phyloP scores from a whole-genome alignment of 805 yeast genomes.

The Saccharomycopsis sp. region DNA sequence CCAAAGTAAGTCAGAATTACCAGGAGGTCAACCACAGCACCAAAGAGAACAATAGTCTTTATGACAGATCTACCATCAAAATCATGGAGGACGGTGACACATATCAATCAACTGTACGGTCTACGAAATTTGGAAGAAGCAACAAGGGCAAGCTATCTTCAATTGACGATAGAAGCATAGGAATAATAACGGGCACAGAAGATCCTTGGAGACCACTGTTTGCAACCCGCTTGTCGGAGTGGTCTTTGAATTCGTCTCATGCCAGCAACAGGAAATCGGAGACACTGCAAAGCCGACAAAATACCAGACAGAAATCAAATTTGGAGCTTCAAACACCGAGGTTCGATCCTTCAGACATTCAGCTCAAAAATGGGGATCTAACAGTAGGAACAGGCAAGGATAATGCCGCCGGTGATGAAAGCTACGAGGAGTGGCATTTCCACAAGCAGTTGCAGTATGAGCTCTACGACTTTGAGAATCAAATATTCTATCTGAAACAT shows the following conservation, averaged over 20 bases:
- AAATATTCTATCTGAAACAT: neutral
- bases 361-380: neutral
- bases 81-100: neutral
- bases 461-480: neutral
- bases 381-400: neutral
- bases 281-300: neutral
- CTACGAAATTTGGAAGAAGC: neutral
- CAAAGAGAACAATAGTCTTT: neutral
- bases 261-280: too few relatives aligned
- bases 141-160: neutral
- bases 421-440: neutral
- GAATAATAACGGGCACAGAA: neutral
- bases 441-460: slow-evolving; percentile 1
- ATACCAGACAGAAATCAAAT: neutral
- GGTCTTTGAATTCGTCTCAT: neutral
- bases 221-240: neutral
- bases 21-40: too few relatives aligned
- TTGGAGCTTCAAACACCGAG: neutral
- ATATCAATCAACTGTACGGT: neutral
- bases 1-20: too few relatives aligned
- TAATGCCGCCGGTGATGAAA: neutral
- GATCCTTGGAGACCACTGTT: slow-evolving; percentile 1
- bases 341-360: neutral
- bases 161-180: neutral
- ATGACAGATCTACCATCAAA: neutral